These are phyloP conservation scores for Bruguiera hainesii DNA, from an alignment of 441 rosid genomes.

Conservation along the genomic window DNA sequence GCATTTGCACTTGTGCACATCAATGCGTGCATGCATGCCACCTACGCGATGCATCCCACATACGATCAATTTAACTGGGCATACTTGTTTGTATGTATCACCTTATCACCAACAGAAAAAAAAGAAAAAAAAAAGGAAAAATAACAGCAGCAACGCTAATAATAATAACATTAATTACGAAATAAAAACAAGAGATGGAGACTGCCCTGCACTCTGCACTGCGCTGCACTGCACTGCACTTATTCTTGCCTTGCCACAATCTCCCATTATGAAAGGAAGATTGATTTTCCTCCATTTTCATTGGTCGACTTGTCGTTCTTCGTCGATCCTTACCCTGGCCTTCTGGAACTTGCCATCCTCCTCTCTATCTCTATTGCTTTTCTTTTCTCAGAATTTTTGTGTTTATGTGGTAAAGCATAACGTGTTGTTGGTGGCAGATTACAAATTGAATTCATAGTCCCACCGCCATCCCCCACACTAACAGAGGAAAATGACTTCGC, in stretches of 20 bases:
- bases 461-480: conserved; percentile 34
- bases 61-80: conserved; percentile 1
- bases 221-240: too few relatives aligned
- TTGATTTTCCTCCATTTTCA: conserved; percentile 25
- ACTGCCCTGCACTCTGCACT: background rate
- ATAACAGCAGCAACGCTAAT: background rate
- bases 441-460: conserved; percentile 29
- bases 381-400: background rate
- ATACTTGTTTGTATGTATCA: background rate
- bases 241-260: background rate
- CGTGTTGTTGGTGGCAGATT: conserved; percentile 28
- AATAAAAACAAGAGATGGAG: conserved; percentile 4
- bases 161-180: background rate
- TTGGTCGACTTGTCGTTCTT: conserved; percentile 33
- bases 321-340: background rate
- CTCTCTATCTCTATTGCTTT: background rate
- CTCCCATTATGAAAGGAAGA: conserved; percentile 9
- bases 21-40: conserved; percentile 6
- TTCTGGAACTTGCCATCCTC: conserved; percentile 14
- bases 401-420: background rate
- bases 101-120: too few relatives aligned
- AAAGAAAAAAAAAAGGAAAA: too few relatives aligned
- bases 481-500: conserved; percentile 49
- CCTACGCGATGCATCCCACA: conserved; percentile 34
- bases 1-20: background rate